Percentiles rank a stretch among this genome's conserved stretches.
Conservation (phyloP, 2,329 filamentous ascomycete genomes). For the Monosporascus ibericus region DNA sequence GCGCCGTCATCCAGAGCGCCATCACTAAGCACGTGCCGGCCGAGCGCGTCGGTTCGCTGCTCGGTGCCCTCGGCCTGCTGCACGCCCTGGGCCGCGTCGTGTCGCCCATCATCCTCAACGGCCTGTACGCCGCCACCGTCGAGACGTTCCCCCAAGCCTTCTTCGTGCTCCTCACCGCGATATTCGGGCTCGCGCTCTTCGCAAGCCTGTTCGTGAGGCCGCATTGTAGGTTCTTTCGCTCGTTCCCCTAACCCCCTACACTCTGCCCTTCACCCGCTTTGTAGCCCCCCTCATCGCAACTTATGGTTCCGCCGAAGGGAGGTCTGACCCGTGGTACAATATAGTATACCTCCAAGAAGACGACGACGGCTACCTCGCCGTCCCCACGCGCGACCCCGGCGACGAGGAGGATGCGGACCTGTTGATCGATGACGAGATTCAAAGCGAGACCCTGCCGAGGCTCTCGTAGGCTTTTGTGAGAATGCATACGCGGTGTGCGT, state of each 20-base stretch:
- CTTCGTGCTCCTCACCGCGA: constrained; percentile 64
- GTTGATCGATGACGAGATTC: constrained; percentile 11
- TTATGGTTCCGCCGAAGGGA: not conserved
- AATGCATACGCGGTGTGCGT: too few relatives aligned
- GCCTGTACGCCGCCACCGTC: constrained; percentile 79
- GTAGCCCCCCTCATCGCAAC: not conserved
- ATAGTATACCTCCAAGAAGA: constrained; percentile 21
- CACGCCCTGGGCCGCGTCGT: constrained; percentile 77
- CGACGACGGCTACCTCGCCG: constrained; percentile 13
- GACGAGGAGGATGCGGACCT: constrained; percentile 5
- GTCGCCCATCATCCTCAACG: constrained; percentile 76
- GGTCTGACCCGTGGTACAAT: not conserved
- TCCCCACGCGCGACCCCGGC: constrained; percentile 13
- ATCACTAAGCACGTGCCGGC: constrained; percentile 87
- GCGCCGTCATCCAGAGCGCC: constrained; percentile 75
- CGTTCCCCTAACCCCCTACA: too few relatives aligned
- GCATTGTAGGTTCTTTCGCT: constrained; percentile 53
- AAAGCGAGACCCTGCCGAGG: constrained; percentile 14
- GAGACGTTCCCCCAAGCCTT: constrained; percentile 72
- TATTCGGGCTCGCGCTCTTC: constrained; percentile 62
- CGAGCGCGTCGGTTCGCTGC: constrained; percentile 75
- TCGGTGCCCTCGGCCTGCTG: constrained; percentile 80
- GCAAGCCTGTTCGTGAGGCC: constrained; percentile 67
- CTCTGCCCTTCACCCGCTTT: not conserved
- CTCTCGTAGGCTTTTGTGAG: constrained; percentile 1